phyloP scores from a whole-genome alignment of 352 stramenopile genomes.

The Globisporangium lucens region DNA sequence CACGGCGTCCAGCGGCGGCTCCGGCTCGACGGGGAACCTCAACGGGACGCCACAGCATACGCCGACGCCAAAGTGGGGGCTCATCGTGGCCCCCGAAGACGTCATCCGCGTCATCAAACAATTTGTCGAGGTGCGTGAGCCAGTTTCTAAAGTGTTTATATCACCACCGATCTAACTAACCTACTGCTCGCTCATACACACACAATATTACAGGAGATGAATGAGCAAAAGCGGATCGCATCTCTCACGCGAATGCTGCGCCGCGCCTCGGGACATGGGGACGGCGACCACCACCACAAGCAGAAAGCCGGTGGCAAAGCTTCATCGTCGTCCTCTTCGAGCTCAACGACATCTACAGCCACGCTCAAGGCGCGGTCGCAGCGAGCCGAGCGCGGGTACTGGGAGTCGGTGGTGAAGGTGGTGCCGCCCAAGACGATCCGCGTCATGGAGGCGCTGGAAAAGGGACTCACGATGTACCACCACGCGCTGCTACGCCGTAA shows the following conservation, averaged over 20 bases:
- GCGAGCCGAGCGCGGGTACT: conserved; percentile 74
- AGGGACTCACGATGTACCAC: conserved; percentile 80
- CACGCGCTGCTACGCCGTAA: conserved; percentile 76
- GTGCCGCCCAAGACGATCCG: conserved; percentile 62
- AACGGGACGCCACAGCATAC: conserved; percentile 10
- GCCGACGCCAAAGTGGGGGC: conserved; percentile 43
- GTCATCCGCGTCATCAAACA: conserved; percentile 85
- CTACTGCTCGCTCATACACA: neutral
- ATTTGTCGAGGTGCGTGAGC: conserved; percentile 79
- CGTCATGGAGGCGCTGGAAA: conserved; percentile 85
- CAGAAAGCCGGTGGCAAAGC: conserved; percentile 1
- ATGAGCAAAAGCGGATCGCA: conserved; percentile 61
- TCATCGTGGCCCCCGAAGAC: conserved; percentile 80
- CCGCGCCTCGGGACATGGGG: conserved; percentile 16
- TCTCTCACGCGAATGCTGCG: conserved; percentile 47
- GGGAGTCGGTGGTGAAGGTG: conserved; percentile 69
- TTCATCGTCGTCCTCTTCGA: conserved; percentile 15
- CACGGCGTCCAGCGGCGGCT: neutral
- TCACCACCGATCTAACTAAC: neutral
- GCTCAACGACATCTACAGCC: conserved; percentile 22
- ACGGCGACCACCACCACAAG: neutral
- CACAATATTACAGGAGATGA: conserved; percentile 40
- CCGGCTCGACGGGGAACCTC: conserved; percentile 2
- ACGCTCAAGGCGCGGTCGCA: conserved; percentile 39
- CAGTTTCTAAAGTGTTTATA: neutral